Percentiles rank a stretch among this genome's conserved stretches.
phyloP scores from a whole-genome alignment of 306 rosid genomes.

The Quercus rubra region DNA sequence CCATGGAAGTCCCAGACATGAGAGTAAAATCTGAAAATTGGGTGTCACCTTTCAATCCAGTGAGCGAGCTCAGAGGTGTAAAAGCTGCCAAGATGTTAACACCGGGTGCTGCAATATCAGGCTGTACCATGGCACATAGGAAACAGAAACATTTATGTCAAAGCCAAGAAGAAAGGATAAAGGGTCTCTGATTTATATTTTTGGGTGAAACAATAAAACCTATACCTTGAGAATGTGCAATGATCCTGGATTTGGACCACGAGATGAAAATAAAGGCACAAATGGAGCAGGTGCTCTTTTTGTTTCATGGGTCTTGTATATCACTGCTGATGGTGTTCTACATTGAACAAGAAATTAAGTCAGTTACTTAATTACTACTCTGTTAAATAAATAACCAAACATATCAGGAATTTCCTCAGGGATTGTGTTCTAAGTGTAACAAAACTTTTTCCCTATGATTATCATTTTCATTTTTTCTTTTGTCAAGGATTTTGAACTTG shows the following conservation, averaged over 20 bases:
- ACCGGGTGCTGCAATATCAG: slow-evolving; percentile 90
- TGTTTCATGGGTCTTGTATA: slow-evolving; percentile 46
- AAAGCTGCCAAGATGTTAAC: slow-evolving; percentile 71
- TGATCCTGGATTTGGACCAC: slow-evolving; percentile 78
- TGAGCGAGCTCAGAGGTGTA: slow-evolving; percentile 57
- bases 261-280: slow-evolving; percentile 75
- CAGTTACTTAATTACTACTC: not conserved
- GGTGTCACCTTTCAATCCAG: slow-evolving; percentile 67
- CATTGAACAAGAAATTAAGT: slow-evolving; percentile 5
- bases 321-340: slow-evolving; percentile 69
- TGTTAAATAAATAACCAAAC: not conserved
- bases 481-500: too few relatives aligned
- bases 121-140: slow-evolving; percentile 40
- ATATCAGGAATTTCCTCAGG: not conserved
- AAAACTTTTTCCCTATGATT: too few relatives aligned
- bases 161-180: not conserved
- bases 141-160: not conserved
- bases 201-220: not conserved
- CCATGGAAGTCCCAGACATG: slow-evolving; percentile 94
- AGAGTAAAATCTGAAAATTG: slow-evolving; percentile 73
- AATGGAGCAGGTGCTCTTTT: slow-evolving; percentile 50
- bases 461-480: too few relatives aligned
- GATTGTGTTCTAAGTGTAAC: too few relatives aligned
- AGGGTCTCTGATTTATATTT: not conserved
- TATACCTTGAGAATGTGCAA: slow-evolving; percentile 65